Percentiles rank a stretch among this genome's conserved stretches.
Evolutionary conservation across 768 basidiomycete species (phyloP).

Genomic region (Chalciporus sphaerocephalus): DNA sequence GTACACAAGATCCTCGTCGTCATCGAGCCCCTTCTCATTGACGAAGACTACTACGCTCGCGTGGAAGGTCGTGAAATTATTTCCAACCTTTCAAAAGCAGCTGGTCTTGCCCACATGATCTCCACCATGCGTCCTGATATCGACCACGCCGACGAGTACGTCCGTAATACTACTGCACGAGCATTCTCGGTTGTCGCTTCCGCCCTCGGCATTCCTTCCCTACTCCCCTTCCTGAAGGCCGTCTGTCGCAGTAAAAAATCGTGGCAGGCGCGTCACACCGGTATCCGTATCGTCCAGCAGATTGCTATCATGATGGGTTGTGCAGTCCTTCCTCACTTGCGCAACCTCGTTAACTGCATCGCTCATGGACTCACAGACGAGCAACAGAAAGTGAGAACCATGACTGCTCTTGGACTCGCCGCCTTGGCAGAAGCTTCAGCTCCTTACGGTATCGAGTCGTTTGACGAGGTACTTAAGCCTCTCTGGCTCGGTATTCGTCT

Average conservation of each 20-base stretch:
- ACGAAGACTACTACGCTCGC: constrained; percentile 94
- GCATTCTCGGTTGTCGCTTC: constrained; percentile 99
- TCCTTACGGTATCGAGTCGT: constrained; percentile 99
- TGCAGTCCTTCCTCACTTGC: constrained; percentile 92
- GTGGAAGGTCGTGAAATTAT: constrained; percentile 99
- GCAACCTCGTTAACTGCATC: constrained; percentile 94
- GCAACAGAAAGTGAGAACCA: constrained; percentile 76
- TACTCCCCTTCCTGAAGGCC: constrained; percentile 97
- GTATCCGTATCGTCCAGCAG: constrained; percentile 98
- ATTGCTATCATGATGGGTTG: constrained; percentile 99
- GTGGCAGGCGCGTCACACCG: constrained; percentile 99
- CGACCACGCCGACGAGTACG: constrained; percentile 98
- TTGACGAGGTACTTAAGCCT: constrained; percentile 88
- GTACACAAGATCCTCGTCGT: constrained; percentile 99
- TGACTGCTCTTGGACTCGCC: constrained; percentile 76
- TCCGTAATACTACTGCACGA: constrained; percentile 97
- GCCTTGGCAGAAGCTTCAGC: constrained; percentile 96
- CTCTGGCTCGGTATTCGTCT: constrained; percentile 76
- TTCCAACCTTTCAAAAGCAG: constrained; percentile 96
- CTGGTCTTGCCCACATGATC: constrained; percentile 99
- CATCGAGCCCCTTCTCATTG: constrained; percentile 97
- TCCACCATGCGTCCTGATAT: constrained; percentile 99
- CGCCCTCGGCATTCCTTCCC: constrained; percentile 94
- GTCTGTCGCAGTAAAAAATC: constrained; percentile 99
- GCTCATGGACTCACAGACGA: constrained; percentile 77